These are phyloP conservation scores for Ophiostoma quercus DNA, from an alignment of 2,329 filamentous ascomycete species.

Conservation along the genomic window DNA sequence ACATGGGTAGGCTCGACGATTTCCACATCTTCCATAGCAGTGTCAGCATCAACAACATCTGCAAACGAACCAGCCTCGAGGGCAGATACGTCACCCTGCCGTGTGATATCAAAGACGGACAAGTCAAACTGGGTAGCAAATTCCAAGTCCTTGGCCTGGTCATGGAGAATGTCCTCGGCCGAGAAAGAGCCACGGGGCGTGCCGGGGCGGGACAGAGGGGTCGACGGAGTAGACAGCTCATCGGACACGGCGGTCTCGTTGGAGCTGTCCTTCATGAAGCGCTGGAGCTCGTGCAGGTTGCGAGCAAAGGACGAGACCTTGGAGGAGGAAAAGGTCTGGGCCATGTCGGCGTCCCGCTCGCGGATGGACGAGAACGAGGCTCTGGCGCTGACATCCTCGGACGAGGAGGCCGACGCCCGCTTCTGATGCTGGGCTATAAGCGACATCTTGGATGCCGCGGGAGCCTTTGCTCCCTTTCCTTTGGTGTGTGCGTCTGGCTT, in stretches of 20 bases:
- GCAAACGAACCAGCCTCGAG: slow-evolving; percentile 19
- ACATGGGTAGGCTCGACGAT: neutral
- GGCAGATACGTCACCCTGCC: slow-evolving; percentile 9
- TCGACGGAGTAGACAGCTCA: slow-evolving; percentile 34
- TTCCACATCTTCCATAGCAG: slow-evolving; percentile 21
- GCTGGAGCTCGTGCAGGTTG: slow-evolving; percentile 25
- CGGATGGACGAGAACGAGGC: slow-evolving; percentile 59
- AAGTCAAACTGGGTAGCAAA: neutral
- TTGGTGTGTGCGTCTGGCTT: slow-evolving; percentile 17
- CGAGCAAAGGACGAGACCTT: slow-evolving; percentile 55
- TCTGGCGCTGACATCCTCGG: slow-evolving; percentile 33
- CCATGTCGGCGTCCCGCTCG: slow-evolving; percentile 53
- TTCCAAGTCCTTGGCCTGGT: neutral
- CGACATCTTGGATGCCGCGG: slow-evolving; percentile 21
- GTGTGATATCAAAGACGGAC: slow-evolving; percentile 9
- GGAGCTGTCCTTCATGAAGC: slow-evolving; percentile 4
- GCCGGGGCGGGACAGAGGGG: slow-evolving; percentile 14
- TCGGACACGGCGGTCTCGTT: slow-evolving; percentile 50
- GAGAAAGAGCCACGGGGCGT: slow-evolving; percentile 13
- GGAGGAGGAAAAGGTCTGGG: slow-evolving; percentile 59
- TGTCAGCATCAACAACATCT: slow-evolving; percentile 20
- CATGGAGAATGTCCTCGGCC: slow-evolving; percentile 12
- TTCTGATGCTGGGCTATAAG: slow-evolving; percentile 20
- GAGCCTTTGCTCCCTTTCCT: slow-evolving; percentile 22
- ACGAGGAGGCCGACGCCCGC: slow-evolving; percentile 24